These are phyloP conservation scores for Pseudonitzschia pungens DNA, from an alignment of 108 stramenopile species.

Conservation along the genomic window DNA sequence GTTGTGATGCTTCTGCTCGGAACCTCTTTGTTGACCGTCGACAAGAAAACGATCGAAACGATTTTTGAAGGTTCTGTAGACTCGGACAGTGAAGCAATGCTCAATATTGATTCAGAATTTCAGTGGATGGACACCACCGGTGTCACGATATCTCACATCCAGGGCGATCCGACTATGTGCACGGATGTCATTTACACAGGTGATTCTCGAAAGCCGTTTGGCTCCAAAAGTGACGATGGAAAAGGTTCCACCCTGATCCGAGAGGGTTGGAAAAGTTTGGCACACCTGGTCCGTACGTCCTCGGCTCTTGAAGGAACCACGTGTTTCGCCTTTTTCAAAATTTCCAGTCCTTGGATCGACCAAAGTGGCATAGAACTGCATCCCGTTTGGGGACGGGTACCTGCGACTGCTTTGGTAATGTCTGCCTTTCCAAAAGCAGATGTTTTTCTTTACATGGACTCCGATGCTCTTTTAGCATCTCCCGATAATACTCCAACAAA, in stretches of 20 bases:
- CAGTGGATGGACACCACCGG: conserved; percentile 14
- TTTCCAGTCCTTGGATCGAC: conserved; percentile 11
- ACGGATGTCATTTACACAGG: conserved; percentile 22
- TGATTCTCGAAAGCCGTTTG: conserved; percentile 1
- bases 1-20: neutral
- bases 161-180: conserved; percentile 10
- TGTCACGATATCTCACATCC: conserved; percentile 4
- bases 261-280: conserved; percentile 10
- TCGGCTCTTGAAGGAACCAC: neutral
- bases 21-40: conserved; percentile 1
- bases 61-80: neutral
- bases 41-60: neutral
- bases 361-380: neutral
- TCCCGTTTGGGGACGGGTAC: conserved; percentile 17
- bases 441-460: conserved; percentile 31
- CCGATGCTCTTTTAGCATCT: conserved; percentile 27
- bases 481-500: conserved; percentile 6
- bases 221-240: neutral
- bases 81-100: neutral
- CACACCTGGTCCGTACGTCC: conserved; percentile 8
- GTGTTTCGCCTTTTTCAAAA: conserved; percentile 12
- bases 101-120: neutral
- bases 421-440: conserved; percentile 10
- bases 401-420: conserved; percentile 20
- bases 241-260: neutral